Conservation (phyloP, 1,284 basidiomycete species). For the Irpex sp. region DNA sequence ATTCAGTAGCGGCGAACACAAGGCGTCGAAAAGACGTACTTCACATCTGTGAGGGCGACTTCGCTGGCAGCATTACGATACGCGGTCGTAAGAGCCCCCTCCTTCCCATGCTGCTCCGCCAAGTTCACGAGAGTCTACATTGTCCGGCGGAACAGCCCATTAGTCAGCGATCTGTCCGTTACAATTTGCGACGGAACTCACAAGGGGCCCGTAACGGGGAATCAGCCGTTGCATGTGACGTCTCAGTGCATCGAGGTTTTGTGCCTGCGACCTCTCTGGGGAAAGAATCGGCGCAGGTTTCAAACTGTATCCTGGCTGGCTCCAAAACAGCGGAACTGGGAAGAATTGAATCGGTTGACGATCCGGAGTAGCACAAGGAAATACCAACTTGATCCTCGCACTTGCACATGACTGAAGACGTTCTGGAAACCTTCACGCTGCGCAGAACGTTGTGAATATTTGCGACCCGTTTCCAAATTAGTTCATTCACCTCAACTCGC, state of each 20-base stretch:
- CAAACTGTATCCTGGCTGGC: slow-evolving; percentile 77
- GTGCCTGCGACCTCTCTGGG: slow-evolving; percentile 67
- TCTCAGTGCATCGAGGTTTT: slow-evolving; percentile 68
- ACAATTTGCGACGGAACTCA: slow-evolving; percentile 28
- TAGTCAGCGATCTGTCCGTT: not conserved
- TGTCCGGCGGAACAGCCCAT: not conserved
- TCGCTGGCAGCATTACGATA: slow-evolving; percentile 71
- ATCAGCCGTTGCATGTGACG: slow-evolving; percentile 75
- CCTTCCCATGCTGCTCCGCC: slow-evolving; percentile 88
- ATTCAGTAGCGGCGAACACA: not conserved
- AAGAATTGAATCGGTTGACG: slow-evolving; percentile 8
- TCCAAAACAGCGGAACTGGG: slow-evolving; percentile 86
- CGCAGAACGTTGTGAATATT: not conserved
- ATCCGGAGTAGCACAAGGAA: slow-evolving; percentile 4
- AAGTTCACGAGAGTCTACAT: slow-evolving; percentile 80
- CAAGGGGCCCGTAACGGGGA: slow-evolving; percentile 74
- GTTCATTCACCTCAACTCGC: slow-evolving; percentile 56
- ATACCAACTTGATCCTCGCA: slow-evolving; percentile 79
- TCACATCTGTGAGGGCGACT: slow-evolving; percentile 59
- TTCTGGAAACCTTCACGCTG: slow-evolving; percentile 72
- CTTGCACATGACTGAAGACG: slow-evolving; percentile 84
- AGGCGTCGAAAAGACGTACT: slow-evolving; percentile 37
- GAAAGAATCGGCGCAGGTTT: slow-evolving; percentile 85
- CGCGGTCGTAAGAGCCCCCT: slow-evolving; percentile 75
- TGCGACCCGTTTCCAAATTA: not conserved